Evolutionary conservation across 108 stramenopile genomes (phyloP).

Genomic region (Skeletonema potamos): DNA sequence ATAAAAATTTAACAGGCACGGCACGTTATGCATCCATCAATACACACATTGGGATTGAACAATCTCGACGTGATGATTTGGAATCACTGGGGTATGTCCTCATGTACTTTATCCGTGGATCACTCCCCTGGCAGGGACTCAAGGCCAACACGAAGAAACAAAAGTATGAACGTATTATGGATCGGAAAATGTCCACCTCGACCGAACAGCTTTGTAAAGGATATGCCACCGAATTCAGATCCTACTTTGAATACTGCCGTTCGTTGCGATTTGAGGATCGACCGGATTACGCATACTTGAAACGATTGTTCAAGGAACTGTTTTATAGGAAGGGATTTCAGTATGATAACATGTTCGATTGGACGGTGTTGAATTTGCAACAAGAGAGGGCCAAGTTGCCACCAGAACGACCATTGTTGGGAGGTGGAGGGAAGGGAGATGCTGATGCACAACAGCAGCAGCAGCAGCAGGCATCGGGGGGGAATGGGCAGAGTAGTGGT

Average conservation of each 20-base stretch:
- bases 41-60: slow-evolving; percentile 98
- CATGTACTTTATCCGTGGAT: slow-evolving; percentile 99
- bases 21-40: slow-evolving; percentile 99
- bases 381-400: slow-evolving; percentile 84
- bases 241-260: slow-evolving; percentile 99
- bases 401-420: slow-evolving; percentile 66
- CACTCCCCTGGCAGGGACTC: slow-evolving; percentile 99
- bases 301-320: slow-evolving; percentile 95
- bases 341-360: slow-evolving; percentile 99
- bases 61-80: slow-evolving; percentile 96
- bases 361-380: slow-evolving; percentile 96
- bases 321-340: slow-evolving; percentile 98
- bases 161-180: slow-evolving; percentile 99
- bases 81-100: slow-evolving; percentile 99
- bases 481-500: slow-evolving; percentile 8
- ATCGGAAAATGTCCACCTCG: slow-evolving; percentile 98
- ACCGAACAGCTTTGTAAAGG: slow-evolving; percentile 99
- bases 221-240: slow-evolving; percentile 98
- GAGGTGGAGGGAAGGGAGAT: slow-evolving; percentile 21
- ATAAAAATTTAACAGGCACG: slow-evolving; percentile 99
- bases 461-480: background rate
- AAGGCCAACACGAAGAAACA: slow-evolving; percentile 99
- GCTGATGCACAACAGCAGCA: too few relatives aligned
- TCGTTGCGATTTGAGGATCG: slow-evolving; percentile 98
- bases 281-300: slow-evolving; percentile 99